Conservation (phyloP, 345 rosid species). For the Iberis pinnata region DNA sequence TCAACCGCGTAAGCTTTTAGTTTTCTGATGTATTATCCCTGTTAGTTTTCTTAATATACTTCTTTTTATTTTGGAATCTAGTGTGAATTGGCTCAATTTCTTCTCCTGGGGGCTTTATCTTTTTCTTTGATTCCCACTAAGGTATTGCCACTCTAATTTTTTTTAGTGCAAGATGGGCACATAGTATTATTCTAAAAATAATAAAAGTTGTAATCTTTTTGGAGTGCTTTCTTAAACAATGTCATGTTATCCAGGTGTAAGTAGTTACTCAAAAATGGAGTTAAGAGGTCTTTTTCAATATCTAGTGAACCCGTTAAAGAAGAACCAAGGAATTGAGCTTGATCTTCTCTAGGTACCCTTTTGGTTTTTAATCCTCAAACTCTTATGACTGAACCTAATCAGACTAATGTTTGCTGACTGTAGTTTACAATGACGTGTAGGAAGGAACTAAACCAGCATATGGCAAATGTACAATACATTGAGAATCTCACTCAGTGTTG, state of each 20-base stretch:
- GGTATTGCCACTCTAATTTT: too few relatives aligned
- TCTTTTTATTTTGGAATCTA: too few relatives aligned
- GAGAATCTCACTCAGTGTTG: constrained; percentile 94
- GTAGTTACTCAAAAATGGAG: constrained; percentile 98
- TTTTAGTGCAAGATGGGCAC: constrained; percentile 9
- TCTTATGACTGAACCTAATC: constrained; percentile 14
- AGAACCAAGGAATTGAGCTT: constrained; percentile 95
- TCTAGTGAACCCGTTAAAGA: constrained; percentile 89
- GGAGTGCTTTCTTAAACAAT: not conserved
- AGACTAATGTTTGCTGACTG: constrained; percentile 20
- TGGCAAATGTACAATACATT: constrained; percentile 98
- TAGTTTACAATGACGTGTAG: constrained; percentile 38
- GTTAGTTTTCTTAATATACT: constrained; percentile 2
- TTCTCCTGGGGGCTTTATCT: too few relatives aligned
- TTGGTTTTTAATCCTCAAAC: constrained; percentile 15
- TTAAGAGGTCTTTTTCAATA: constrained; percentile 96
- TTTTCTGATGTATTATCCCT: not conserved
- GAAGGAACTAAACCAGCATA: constrained; percentile 96
- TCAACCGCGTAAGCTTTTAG: not conserved
- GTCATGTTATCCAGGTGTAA: constrained; percentile 59
- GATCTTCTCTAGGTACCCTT: constrained; percentile 76
- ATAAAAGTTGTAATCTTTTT: constrained; percentile 9
- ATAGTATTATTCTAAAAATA: constrained; percentile 1
- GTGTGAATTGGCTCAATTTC: too few relatives aligned
- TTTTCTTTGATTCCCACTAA: too few relatives aligned